A percentile compares a stretch with the other conserved stretches of the same genome.
These are phyloP conservation scores for Nemania serpens DNA, from an alignment of 2,329 filamentous ascomycete genomes.

Conservation along the genomic window DNA sequence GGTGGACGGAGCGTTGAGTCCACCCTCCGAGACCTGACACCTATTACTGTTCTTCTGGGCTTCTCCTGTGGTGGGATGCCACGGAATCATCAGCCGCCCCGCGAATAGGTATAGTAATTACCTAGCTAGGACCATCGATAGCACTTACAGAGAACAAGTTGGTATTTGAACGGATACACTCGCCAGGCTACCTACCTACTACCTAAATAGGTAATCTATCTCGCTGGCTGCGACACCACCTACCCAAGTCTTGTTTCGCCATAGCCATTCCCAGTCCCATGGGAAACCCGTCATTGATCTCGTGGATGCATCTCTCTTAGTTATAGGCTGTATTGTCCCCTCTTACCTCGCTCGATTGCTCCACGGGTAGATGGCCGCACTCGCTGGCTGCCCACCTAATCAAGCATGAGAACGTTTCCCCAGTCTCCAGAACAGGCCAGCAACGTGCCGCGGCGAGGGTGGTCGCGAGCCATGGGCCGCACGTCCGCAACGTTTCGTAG, in stretches of 20 bases:
- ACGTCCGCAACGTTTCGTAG: constrained; percentile 32
- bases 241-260: neutral
- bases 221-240: neutral
- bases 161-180: too few relatives aligned
- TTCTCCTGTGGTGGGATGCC: constrained; percentile 15
- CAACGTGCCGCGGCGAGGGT: constrained; percentile 17
- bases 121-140: too few relatives aligned
- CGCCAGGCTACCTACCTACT: too few relatives aligned
- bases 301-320: neutral
- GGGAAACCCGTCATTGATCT: constrained; percentile 12
- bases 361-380: constrained; percentile 7
- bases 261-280: neutral
- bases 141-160: too few relatives aligned
- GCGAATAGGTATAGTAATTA: constrained; percentile 13
- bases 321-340: neutral
- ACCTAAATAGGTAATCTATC: neutral
- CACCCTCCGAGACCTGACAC: neutral
- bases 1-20: neutral
- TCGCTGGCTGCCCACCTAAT: constrained; percentile 13
- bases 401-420: neutral
- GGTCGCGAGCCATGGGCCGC: constrained; percentile 22
- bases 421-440: constrained; percentile 7
- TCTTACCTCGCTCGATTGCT: neutral
- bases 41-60: constrained; percentile 18
- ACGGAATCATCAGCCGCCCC: constrained; percentile 9